These are phyloP conservation scores for Volvariella volvacea DNA, from an alignment of 1,284 basidiomycete species.

Conservation along the genomic window DNA sequence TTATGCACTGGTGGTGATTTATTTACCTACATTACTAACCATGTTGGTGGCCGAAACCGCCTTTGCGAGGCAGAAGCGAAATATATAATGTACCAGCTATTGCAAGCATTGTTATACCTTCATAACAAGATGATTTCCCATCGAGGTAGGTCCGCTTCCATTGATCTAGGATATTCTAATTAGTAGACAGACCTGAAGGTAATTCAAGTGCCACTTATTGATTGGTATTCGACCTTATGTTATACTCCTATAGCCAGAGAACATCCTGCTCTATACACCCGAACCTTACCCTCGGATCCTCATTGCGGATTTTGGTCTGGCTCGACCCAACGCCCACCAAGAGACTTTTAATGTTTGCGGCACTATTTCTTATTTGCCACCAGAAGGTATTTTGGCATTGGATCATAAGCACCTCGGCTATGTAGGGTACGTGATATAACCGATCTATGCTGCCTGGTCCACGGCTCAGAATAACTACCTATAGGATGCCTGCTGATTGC, in stretches of 20 bases:
- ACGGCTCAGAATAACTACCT: conserved; percentile 1
- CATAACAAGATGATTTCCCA: conserved; percentile 75
- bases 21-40: conserved; percentile 70
- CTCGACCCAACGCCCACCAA: conserved; percentile 72
- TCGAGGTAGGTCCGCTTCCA: conserved; percentile 48
- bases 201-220: too few species aligned
- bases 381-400: conserved; percentile 72
- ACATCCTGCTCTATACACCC: conserved; percentile 70
- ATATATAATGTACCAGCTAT: conserved; percentile 77
- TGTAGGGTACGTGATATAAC: conserved; percentile 32
- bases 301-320: conserved; percentile 83
- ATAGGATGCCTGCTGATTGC: conserved; percentile 72
- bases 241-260: conserved; percentile 85
- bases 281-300: conserved; percentile 77
- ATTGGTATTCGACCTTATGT: too few species aligned
- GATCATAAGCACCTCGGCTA: conserved; percentile 68
- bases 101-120: conserved; percentile 68
- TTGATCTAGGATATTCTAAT: conserved; percentile 1
- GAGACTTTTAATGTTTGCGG: conserved; percentile 77
- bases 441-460: neutral
- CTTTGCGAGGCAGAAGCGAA: conserved; percentile 77
- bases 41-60: conserved; percentile 38
- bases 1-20: conserved; percentile 74
- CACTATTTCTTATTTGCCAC: conserved; percentile 79
- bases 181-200: conserved; percentile 65